Evolutionary conservation across 176 grass and related monocot genomes (phyloP), one percentile per base, ranked within the genome.

Genomic region (Poa annua): DNA sequence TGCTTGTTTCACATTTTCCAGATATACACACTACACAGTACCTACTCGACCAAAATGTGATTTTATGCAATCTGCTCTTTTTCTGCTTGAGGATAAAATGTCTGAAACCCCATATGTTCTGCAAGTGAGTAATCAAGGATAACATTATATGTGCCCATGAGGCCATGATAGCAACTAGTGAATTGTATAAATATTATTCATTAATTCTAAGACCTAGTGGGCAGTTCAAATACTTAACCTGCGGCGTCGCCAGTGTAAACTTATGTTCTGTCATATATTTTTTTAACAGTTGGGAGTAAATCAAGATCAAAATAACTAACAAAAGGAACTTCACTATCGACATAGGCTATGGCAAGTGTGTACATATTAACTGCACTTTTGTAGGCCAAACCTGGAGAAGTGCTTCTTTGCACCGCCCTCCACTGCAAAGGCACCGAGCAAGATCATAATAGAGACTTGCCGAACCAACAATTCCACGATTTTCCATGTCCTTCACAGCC

Each of bases 401-500:
- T 80, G 96, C 92, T 87, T 95, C 96, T 83, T 98, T 86, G 88
- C 84, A 98, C 72, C 73, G 87, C 21, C 92, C 96, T 53, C 72
- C 87, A 68, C 92, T 98, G 88, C 92, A 95, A 91, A 98, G 92
- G 81, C 96, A 95, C 45, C 96, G 86, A 64, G 92, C 96, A 86
- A 98, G 87, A 47, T 95, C 96, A 83, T 98, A 98, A 93, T 98
- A 98, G 17, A 98, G 89, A 88, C 96, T 90, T 38, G 96, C 92
- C 3, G 96, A 91, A 74, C 96, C 96, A 59, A 98, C 89, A 82
- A 98, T 80, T 80, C 96, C 96, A 77, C 84, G 90, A 78, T 66
- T 89, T 92, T 98, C 96, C 96, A 98, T 95, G 81, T 90, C 96
- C 82, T 95, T 86, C 25, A 93, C 96, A n/a, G 92, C 89, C 85